These are phyloP conservation scores for Apiotrichum gamsii DNA, from an alignment of 1,284 basidiomycete genomes.

Conservation along the genomic window DNA sequence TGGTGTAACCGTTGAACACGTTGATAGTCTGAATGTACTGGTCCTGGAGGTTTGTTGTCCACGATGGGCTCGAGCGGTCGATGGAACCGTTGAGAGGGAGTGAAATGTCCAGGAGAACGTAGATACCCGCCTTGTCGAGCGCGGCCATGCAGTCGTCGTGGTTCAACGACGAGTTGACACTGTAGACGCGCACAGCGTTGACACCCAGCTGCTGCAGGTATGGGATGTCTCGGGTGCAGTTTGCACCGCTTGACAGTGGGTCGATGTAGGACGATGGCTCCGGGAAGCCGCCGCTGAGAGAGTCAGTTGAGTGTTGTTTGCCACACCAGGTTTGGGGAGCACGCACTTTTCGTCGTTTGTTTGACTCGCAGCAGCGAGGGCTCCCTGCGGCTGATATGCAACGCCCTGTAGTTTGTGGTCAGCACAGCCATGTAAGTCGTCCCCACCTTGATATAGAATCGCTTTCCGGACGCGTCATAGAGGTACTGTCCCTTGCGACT, in stretches of 20 bases:
- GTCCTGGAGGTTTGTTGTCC: conserved; percentile 76
- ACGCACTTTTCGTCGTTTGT: conserved; percentile 53
- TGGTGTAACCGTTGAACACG: conserved; percentile 72
- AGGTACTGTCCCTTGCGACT: conserved; percentile 58
- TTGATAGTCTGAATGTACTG: conserved; percentile 73
- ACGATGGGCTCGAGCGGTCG: conserved; percentile 65
- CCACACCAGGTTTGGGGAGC: background rate
- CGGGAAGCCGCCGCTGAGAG: conserved; percentile 55
- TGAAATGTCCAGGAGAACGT: conserved; percentile 81
- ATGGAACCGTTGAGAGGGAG: conserved; percentile 82
- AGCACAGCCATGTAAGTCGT: background rate
- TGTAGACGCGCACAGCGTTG: conserved; percentile 71
- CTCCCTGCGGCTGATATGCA: conserved; percentile 82
- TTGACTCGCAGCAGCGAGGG: conserved; percentile 45
- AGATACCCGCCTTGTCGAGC: conserved; percentile 73
- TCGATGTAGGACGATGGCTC: conserved; percentile 60
- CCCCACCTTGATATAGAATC: conserved; percentile 75
- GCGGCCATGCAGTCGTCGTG: conserved; percentile 80
- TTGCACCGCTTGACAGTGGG: conserved; percentile 62
- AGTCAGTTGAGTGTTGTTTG: no score
- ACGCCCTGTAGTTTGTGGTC: conserved; percentile 53
- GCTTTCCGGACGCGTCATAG: conserved; percentile 60
- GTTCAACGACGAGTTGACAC: conserved; percentile 70
- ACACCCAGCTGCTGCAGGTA: conserved; percentile 57
- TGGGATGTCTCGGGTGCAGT: conserved; percentile 72